Base-by-base conservation (phyloP, 495 filamentous ascomycete genomes). In the Tuber calosporum region DNA sequence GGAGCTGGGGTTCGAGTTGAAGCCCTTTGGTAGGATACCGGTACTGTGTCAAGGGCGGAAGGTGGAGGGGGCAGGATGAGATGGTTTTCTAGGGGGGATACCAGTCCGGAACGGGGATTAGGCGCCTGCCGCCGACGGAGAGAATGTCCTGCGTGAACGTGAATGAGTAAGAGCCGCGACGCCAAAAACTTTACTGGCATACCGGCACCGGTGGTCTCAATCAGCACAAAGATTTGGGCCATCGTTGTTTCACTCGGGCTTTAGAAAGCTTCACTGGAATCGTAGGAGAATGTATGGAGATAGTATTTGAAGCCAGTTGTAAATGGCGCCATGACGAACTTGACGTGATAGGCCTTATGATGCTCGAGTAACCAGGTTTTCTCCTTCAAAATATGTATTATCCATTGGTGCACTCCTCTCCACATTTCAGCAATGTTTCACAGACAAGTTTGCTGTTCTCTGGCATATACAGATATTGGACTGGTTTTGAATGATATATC, bases 211-310 rank as follows among this genome's bases (percentile, higher is more conserved):
- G 9, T 9, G 6, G 26, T 62, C 53, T 34, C 30, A 19, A 62
- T 62, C 53, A 17, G 1, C 15, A 62, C 53, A 34, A 62, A 34
- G 13, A 62, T 62, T 34, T 26, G 26, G 53, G 53, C 13, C 26
- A 34, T 62, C 26, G 3, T 30, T 69, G 67, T 38, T 69, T 69
- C 37, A 69, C 37, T n/a, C 37, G 40, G 67, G 34, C 67, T 42
- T 69, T 38, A 42, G 67, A 37, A 45, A 30, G 41, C 22, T 67
- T 71, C 30, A 53, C 38, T 1, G 38, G 42, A 43, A 71, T 36
- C 45, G 69, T 40, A 30, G 69, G 69, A 26, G 53, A 34, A 34
- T 62, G 53, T 62, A 17, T 62, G 53, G 53, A 62, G 53, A 34
- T 34, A 62, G 19, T 62, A 34, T 62, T 34, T 15, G 26, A 62